Evolutionary conservation across 2,329 filamentous ascomycete species (phyloP), one percentile per base, ranked within the genome.

Genomic region (Ilyonectria sp.): DNA sequence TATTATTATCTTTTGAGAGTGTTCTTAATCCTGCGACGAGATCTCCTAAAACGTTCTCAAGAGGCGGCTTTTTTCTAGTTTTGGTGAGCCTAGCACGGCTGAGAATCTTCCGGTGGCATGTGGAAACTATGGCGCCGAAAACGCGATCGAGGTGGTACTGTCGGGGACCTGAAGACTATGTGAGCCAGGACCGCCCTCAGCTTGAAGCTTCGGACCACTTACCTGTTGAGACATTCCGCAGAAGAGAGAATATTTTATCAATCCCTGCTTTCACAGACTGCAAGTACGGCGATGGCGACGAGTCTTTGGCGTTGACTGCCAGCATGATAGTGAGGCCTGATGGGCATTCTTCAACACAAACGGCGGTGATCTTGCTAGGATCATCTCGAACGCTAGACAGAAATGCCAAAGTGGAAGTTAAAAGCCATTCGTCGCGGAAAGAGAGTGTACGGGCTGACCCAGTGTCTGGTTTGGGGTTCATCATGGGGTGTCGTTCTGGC

Each of bases 361-460:
- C 74, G 15, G 74, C 74, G 8, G 71, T 69, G 19, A 73, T 31
- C 1, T 60, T 65, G 4, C 29, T 8, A 1, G 44, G 13, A 19
- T 75, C 63, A 26, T 69, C 54, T 13, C 21, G 40, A 10, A 71
- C 69, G 17, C 60, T 68, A 11, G 71, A 76, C 6, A 76, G 46
- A 17, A 71, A 73, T 2, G 67, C 74, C 55, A 76, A 35, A 2
- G 63, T 67, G 11, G 53, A 59, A 1, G 68, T 54, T n/a, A 75
- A 9, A n/a, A 47, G 46, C 15, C 31, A 65, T 54, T 76, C 74
- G n/a, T 71, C 62, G n/a, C 29, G n/a, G 10, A 71, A 60, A 6
- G 66, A 60, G 15, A 72, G 43, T 2, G 9, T 47, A 15, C 52
- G 54, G 5, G n/a, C 21, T 15, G 52, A 23, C 15, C 17, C 31